Evolutionary conservation across 345 rosid genomes (phyloP).

Genomic region (Laguncularia racemosa): DNA sequence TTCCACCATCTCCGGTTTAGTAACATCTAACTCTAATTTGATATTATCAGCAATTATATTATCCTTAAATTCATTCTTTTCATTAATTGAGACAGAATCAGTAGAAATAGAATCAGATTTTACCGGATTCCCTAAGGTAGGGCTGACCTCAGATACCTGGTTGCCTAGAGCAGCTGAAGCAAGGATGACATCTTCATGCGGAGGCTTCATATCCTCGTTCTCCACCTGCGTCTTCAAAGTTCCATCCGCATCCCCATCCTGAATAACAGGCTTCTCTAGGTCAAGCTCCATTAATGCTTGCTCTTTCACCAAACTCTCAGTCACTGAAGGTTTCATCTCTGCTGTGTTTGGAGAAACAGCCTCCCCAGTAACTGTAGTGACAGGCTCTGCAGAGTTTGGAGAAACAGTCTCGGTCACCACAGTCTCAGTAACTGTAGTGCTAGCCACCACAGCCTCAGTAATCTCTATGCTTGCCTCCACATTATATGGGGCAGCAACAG

Average conservation of each 20-base stretch:
- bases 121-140: conserved; percentile 90
- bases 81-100: conserved; percentile 98
- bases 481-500: conserved; percentile 3
- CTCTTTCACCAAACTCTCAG: too few species aligned
- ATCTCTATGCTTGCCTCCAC: conserved; percentile 13
- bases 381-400: too few species aligned
- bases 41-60: conserved; percentile 90
- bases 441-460: conserved; percentile 8
- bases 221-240: conserved; percentile 23
- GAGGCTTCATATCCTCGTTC: conserved; percentile 37
- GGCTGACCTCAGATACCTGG: conserved; percentile 99
- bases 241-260: conserved; percentile 12
- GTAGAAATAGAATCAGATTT: conserved; percentile 97
- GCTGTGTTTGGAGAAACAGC: not conserved
- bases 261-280: conserved; percentile 19
- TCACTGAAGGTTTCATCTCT: conserved; percentile 9
- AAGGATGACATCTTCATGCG: conserved; percentile 34
- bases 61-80: conserved; percentile 94
- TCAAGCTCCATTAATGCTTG: conserved; percentile 22
- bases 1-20: conserved; percentile 77
- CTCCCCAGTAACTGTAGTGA: not conserved
- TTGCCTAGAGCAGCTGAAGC: conserved; percentile 52
- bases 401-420: too few species aligned
- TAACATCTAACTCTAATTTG: conserved; percentile 91
- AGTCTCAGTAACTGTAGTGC: not conserved